Percentiles rank a stretch among this genome's conserved stretches.
Evolutionary conservation across 176 grass and related monocot species (phyloP).

Genomic region (Urochloa ruziziensis): DNA sequence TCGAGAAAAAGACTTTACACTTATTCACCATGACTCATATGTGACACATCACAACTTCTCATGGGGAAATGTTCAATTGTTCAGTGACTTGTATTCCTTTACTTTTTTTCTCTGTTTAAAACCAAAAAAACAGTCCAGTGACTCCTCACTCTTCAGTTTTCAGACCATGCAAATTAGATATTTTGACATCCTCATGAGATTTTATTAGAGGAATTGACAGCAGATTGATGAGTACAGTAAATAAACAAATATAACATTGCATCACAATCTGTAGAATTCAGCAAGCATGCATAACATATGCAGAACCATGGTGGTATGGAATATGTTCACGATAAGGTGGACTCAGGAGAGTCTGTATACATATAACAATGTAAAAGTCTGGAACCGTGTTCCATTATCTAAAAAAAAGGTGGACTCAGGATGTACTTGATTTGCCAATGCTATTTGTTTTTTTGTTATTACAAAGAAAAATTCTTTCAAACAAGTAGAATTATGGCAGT

Average conservation of each 20-base stretch:
- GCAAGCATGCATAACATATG: background rate
- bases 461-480: background rate
- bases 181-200: background rate
- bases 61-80: background rate
- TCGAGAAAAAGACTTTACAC: background rate
- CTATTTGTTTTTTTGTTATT: background rate
- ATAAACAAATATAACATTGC: background rate
- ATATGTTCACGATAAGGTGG: background rate
- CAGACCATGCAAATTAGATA: background rate
- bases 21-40: background rate
- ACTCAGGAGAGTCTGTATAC: no score
- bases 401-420: background rate
- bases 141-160: no score
- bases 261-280: background rate
- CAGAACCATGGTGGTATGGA: background rate
- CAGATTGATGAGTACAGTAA: background rate
- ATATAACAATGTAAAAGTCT: no score
- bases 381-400: no score
- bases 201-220: background rate
- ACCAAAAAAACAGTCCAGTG: background rate
- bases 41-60: background rate
- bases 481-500: constrained; percentile 13
- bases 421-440: background rate
- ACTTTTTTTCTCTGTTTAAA: background rate
- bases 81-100: background rate